Percentiles rank a stretch among this genome's conserved stretches.
These are phyloP conservation scores for Lathyrus aphaca DNA, from an alignment of 306 rosid genomes.

Conservation along the genomic window DNA sequence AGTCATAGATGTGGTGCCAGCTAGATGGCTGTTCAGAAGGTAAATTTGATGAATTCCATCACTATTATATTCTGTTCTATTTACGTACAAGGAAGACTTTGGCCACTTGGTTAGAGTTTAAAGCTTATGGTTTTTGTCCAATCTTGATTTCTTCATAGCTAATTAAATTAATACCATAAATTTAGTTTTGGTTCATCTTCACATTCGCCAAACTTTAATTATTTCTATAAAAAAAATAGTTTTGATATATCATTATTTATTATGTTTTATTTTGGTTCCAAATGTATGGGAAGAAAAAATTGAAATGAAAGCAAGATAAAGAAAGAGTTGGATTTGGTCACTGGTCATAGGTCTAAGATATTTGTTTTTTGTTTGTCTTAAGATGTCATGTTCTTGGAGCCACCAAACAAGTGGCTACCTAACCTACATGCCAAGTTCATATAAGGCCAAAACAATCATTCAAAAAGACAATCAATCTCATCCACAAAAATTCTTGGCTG, in stretches of 20 bases:
- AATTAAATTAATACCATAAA: neutral
- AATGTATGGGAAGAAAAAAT: neutral
- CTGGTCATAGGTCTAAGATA: neutral
- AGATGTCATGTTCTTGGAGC: conserved; percentile 12
- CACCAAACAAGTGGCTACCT: conserved; percentile 28
- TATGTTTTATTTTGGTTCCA: neutral
- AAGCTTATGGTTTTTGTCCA: conserved; percentile 22
- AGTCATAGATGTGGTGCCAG: conserved; percentile 43
- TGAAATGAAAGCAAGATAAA: neutral
- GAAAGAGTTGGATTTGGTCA: conserved; percentile 26
- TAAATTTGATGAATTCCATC: conserved; percentile 10
- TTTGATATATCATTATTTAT: too few species aligned
- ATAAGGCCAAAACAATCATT: conserved; percentile 17
- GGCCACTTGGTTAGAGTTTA: conserved; percentile 35
- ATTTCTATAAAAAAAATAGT: too few species aligned
- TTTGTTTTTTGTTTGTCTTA: conserved; percentile 11
- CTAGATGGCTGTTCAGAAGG: conserved; percentile 30
- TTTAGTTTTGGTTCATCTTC: conserved; percentile 5
- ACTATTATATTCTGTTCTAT: neutral
- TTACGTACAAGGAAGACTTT: conserved; percentile 37
- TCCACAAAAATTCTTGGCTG: conserved; percentile 15
- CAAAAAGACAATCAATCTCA: conserved; percentile 11
- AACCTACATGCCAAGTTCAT: conserved; percentile 15
- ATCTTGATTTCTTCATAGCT: neutral
- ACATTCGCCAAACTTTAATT: neutral